Evolutionary conservation across 805 yeast species (phyloP).

Genomic region (Scheffersomyces spartinae): DNA sequence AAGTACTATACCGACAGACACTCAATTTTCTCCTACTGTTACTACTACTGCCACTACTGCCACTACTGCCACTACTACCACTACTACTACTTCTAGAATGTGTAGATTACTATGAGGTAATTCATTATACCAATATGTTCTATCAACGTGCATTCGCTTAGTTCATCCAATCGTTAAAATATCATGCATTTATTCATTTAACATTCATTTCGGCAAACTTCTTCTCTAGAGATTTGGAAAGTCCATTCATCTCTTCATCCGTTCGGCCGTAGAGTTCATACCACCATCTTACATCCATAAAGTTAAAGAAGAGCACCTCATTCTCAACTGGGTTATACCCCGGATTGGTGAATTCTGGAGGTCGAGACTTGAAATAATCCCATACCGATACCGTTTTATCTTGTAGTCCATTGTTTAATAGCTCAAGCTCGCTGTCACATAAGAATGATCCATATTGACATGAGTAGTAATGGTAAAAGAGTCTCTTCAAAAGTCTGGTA

Average conservation of each 20-base stretch:
- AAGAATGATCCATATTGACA: conserved; percentile 93
- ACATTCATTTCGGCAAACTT: conserved; percentile 29
- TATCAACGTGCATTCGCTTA: too few relatives aligned
- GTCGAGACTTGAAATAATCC: conserved; percentile 83
- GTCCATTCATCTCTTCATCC: conserved; percentile 42
- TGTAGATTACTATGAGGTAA: too few relatives aligned
- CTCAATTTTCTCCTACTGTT: background rate
- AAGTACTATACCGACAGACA: background rate
- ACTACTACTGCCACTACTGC: background rate
- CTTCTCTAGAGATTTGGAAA: conserved; percentile 26
- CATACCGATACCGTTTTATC: conserved; percentile 67
- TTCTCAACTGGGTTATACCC: conserved; percentile 21
- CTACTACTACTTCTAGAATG: background rate
- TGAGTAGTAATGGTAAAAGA: conserved; percentile 80
- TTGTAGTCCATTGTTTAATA: conserved; percentile 28
- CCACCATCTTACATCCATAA: conserved; percentile 75
- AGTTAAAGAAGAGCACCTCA: conserved; percentile 48
- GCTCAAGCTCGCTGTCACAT: conserved; percentile 61
- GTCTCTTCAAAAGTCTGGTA: conserved; percentile 73
- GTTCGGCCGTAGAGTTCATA: conserved; percentile 68
- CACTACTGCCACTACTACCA: background rate
- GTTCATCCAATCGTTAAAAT: too few relatives aligned
- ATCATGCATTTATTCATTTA: conserved; percentile 4
- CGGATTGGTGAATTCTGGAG: conserved; percentile 53
- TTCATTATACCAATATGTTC: background rate